These are phyloP conservation scores for Moesziomyces sp. DNA, from an alignment of 1,284 basidiomycete genomes.

Conservation along the genomic window DNA sequence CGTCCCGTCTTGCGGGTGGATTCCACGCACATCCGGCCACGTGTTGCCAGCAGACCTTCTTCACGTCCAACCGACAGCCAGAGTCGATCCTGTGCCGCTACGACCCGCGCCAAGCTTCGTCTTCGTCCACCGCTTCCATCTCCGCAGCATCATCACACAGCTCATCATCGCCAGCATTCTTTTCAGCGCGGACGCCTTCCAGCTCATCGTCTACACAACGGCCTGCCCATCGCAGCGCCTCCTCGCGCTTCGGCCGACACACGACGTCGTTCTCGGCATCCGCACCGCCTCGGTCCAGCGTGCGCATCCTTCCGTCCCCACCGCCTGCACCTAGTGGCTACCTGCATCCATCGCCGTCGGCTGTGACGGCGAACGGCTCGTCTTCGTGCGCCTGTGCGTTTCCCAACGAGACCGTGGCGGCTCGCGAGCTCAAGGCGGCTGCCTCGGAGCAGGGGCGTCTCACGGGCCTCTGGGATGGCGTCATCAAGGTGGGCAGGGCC, in stretches of 20 bases:
- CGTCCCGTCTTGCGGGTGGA: constrained; percentile 8
- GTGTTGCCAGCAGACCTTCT: constrained; percentile 68
- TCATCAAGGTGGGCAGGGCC: constrained; percentile 56
- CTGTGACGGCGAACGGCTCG: constrained; percentile 40
- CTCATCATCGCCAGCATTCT: constrained; percentile 42
- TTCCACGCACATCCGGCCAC: constrained; percentile 50
- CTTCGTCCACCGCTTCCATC: constrained; percentile 16
- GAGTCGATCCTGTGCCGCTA: constrained; percentile 63
- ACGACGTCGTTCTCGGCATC: constrained; percentile 33
- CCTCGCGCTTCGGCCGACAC: constrained; percentile 25
- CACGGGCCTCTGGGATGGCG: constrained; percentile 62
- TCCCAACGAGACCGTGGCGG: constrained; percentile 43
- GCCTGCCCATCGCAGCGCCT: constrained; percentile 51
- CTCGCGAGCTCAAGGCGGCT: constrained; percentile 36
- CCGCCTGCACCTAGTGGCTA: constrained; percentile 40
- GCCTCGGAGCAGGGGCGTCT: constrained; percentile 48
- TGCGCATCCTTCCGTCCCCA: constrained; percentile 44
- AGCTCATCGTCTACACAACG: constrained; percentile 30
- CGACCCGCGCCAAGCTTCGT: constrained; percentile 57
- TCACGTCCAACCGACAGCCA: constrained; percentile 59
- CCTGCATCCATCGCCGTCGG: constrained; percentile 30
- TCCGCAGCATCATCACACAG: constrained; percentile 7
- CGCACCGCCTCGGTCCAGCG: constrained; percentile 30
- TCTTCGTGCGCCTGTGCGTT: constrained; percentile 51
- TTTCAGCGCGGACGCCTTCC: constrained; percentile 50